Conservation (phyloP, 108 stramenopile species). For the Cyclotella choctawhatcheeana region DNA sequence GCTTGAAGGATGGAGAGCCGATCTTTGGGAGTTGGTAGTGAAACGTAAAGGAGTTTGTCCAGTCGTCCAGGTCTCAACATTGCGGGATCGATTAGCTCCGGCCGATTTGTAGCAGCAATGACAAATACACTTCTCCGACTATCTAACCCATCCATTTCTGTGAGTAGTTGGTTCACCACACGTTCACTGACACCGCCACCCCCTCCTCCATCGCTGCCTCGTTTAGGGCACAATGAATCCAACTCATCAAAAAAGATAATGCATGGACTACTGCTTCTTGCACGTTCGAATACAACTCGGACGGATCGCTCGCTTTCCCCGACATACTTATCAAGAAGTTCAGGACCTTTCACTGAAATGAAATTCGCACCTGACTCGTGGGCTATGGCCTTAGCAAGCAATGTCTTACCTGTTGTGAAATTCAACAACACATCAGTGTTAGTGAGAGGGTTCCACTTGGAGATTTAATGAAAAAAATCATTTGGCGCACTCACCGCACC, state of each 20-base stretch:
- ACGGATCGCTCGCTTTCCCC: slow-evolving; percentile 98
- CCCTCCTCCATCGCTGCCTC: slow-evolving; percentile 90
- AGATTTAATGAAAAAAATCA: too few species aligned
- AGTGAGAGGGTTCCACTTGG: too few species aligned
- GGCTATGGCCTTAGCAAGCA: slow-evolving; percentile 99
- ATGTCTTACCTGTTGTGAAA: slow-evolving; percentile 74
- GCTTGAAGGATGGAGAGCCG: slow-evolving; percentile 86
- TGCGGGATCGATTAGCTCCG: slow-evolving; percentile 95
- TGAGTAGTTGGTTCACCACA: slow-evolving; percentile 98
- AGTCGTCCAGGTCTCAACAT: slow-evolving; percentile 96
- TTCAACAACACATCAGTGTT: too few species aligned
- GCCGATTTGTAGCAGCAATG: slow-evolving; percentile 96
- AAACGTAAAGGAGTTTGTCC: slow-evolving; percentile 93
- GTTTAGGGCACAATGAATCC: slow-evolving; percentile 93
- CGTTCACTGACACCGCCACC: slow-evolving; percentile 95
- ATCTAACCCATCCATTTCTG: slow-evolving; percentile 99
- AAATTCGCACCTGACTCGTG: slow-evolving; percentile 98
- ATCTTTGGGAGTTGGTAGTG: slow-evolving; percentile 88
- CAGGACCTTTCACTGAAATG: slow-evolving; percentile 95
- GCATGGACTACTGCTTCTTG: slow-evolving; percentile 91
- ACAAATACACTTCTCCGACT: slow-evolving; percentile 93
- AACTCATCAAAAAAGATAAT: slow-evolving; percentile 99
- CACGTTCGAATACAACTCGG: slow-evolving; percentile 90
- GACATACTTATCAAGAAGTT: slow-evolving; percentile 93
- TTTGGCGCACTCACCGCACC: slow-evolving; percentile 70